These are phyloP conservation scores for Carex kokanica DNA, from an alignment of 176 grass and related monocot species.

Conservation along the genomic window DNA sequence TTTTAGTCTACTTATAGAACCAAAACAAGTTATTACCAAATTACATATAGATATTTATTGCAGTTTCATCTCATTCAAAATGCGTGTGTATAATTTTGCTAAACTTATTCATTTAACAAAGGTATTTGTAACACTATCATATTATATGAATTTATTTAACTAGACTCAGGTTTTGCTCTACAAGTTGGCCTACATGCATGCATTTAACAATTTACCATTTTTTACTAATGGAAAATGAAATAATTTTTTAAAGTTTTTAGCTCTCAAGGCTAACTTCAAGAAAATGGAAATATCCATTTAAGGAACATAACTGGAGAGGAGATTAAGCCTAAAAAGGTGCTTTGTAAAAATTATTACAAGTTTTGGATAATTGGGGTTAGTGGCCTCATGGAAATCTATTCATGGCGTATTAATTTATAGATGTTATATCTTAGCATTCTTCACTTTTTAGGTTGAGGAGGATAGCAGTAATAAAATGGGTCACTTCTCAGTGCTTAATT, in stretches of 20 bases:
- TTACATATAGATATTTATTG: background rate
- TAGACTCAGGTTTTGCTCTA: background rate
- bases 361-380: background rate
- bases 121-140: background rate
- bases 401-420: background rate
- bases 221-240: background rate
- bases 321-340: background rate
- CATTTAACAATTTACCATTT: background rate
- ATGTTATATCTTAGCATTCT: background rate
- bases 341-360: background rate
- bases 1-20: too few species aligned
- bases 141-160: background rate
- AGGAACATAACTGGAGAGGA: background rate
- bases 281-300: background rate
- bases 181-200: background rate
- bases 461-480: background rate
- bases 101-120: too few species aligned
- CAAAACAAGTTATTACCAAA: too few species aligned
- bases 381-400: background rate
- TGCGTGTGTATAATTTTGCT: too few species aligned
- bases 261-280: background rate
- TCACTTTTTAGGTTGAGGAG: background rate
- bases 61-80: background rate
- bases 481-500: background rate
- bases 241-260: background rate